These are phyloP conservation scores for Cucurbita ficifolia DNA, from an alignment of 306 rosid genomes.

Conservation along the genomic window DNA sequence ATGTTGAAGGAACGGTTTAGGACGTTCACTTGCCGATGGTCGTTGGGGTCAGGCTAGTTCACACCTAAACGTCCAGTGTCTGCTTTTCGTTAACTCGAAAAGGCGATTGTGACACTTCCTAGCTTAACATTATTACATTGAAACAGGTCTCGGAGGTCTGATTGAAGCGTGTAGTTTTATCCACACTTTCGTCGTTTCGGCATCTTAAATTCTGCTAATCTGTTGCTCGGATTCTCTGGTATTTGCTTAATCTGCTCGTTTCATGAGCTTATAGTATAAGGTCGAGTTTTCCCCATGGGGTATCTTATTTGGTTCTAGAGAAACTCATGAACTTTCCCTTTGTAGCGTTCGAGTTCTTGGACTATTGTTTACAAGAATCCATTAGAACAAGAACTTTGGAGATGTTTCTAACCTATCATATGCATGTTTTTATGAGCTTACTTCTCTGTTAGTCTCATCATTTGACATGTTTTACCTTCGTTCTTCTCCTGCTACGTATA, in stretches of 20 bases:
- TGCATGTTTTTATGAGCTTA: not conserved
- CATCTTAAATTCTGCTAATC: not conserved
- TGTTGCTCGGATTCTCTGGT: not conserved
- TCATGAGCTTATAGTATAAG: not conserved
- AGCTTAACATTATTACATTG: not conserved
- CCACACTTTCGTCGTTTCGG: not conserved
- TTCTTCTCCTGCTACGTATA: not conserved
- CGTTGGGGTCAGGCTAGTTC: not conserved
- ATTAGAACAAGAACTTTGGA: not conserved
- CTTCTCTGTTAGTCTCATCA: not conserved
- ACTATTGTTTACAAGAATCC: not conserved
- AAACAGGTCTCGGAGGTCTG: not conserved
- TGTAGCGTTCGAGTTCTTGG: not conserved
- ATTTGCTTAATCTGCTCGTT: not conserved
- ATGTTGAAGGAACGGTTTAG: not conserved
- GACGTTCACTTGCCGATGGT: not conserved
- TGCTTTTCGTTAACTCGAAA: not conserved
- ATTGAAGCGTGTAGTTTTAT: not conserved
- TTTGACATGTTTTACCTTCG: not conserved
- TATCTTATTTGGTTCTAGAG: not conserved
- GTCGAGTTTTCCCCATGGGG: not conserved
- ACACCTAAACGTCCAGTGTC: not conserved
- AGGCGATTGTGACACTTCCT: not conserved
- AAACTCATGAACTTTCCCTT: not conserved
- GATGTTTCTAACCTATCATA: not conserved